Evolutionary conservation across 2,329 filamentous ascomycete genomes (phyloP).

Genomic region (Colletotrichum theobromicola): DNA sequence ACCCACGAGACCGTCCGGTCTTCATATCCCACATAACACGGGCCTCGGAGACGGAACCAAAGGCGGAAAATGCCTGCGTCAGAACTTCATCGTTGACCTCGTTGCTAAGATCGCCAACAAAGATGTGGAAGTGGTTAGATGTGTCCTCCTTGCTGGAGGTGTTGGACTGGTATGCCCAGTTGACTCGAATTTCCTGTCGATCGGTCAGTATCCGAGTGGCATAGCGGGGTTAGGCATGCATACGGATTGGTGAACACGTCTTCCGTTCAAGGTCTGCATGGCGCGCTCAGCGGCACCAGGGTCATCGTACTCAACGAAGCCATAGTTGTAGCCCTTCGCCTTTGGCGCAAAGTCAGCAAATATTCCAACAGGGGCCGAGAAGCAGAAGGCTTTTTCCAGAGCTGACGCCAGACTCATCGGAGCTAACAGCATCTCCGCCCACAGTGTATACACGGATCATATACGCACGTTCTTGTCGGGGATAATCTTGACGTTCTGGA

Average conservation of each 20-base stretch:
- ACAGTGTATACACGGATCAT: no score
- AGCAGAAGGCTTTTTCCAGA: neutral
- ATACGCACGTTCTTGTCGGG: slow-evolving; percentile 96
- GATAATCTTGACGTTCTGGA: slow-evolving; percentile 99
- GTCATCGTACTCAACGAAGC: slow-evolving; percentile 98
- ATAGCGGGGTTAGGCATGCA: slow-evolving; percentile 35
- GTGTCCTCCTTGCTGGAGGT: slow-evolving; percentile 95
- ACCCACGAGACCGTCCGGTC: slow-evolving; percentile 94
- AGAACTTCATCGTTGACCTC: slow-evolving; percentile 98
- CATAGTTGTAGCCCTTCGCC: slow-evolving; percentile 98
- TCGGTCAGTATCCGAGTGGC: slow-evolving; percentile 28
- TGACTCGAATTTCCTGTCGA: slow-evolving; percentile 91
- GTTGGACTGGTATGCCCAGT: slow-evolving; percentile 99
- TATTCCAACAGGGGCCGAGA: neutral
- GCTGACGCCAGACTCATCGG: neutral
- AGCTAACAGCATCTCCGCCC: neutral
- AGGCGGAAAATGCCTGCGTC: slow-evolving; percentile 91
- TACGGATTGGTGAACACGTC: slow-evolving; percentile 94
- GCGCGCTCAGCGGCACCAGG: slow-evolving; percentile 94
- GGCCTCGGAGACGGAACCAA: slow-evolving; percentile 94
- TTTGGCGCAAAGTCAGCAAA: slow-evolving; percentile 46
- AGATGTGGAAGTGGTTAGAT: slow-evolving; percentile 98
- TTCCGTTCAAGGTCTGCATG: slow-evolving; percentile 95
- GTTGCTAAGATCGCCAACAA: slow-evolving; percentile 96
- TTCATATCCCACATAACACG: slow-evolving; percentile 99